Conservation (phyloP, 2,329 filamentous ascomycete genomes). For the Penicillium sp. region DNA sequence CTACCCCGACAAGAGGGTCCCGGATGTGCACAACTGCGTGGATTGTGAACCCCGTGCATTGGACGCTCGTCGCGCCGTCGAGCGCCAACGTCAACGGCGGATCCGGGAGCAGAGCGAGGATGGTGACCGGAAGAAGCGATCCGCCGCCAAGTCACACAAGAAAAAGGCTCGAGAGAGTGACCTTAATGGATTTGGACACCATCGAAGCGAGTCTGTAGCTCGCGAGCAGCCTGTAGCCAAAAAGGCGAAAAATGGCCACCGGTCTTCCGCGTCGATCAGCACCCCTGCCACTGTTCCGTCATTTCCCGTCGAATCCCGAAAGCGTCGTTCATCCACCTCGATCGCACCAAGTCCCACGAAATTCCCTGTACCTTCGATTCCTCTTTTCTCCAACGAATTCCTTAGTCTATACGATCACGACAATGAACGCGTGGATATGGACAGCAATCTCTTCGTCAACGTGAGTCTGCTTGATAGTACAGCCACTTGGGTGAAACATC, state of each 20-base stretch:
- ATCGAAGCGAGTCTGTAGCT: slow-evolving; percentile 52
- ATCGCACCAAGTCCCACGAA: slow-evolving; percentile 71
- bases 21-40: slow-evolving; percentile 74
- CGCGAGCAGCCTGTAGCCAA: slow-evolving; percentile 59
- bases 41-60: slow-evolving; percentile 77
- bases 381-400: slow-evolving; percentile 68
- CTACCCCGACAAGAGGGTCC: slow-evolving; percentile 72
- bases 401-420: slow-evolving; percentile 65
- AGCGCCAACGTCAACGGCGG: slow-evolving; percentile 61
- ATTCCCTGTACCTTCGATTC: slow-evolving; percentile 53
- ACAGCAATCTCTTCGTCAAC: slow-evolving; percentile 72
- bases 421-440: slow-evolving; percentile 50
- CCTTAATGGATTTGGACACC: slow-evolving; percentile 48
- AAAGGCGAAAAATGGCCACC: slow-evolving; percentile 76
- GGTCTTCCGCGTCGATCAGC: slow-evolving; percentile 67
- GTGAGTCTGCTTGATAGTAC: slow-evolving; percentile 69
- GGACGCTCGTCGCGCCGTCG: slow-evolving; percentile 67
- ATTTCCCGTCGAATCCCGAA: slow-evolving; percentile 56
- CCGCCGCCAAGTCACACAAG: slow-evolving; percentile 74
- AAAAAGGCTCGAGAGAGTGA: slow-evolving; percentile 70
- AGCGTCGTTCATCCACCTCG: slow-evolving; percentile 52
- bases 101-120: slow-evolving; percentile 55
- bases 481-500: slow-evolving; percentile 71
- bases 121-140: slow-evolving; percentile 69
- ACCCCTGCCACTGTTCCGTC: slow-evolving; percentile 62